Conservation (phyloP, 139 green algal genomes). For the Nannochloris sp. region DNA sequence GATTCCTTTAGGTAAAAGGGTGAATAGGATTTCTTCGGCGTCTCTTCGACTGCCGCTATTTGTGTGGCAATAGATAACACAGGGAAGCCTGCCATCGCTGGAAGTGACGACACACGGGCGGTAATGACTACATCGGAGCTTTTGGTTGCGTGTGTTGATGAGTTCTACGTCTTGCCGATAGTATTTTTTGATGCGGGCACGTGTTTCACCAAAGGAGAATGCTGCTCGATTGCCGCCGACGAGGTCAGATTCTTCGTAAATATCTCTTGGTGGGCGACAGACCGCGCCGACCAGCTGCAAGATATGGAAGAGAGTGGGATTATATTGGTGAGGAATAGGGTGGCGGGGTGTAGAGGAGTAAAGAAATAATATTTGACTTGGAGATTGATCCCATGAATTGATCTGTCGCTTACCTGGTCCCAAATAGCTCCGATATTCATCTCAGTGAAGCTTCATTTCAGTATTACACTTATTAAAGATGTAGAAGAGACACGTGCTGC, state of each 20-base stretch:
- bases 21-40: slow-evolving; percentile 69
- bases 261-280: slow-evolving; percentile 69
- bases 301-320: slow-evolving; percentile 10
- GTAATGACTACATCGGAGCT: slow-evolving; percentile 69
- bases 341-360: no score
- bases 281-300: slow-evolving; percentile 76
- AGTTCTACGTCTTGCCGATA: slow-evolving; percentile 21
- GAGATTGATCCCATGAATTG: no score
- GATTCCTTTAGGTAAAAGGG: slow-evolving; percentile 65
- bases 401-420: not conserved
- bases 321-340: no score
- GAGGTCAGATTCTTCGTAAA: slow-evolving; percentile 46
- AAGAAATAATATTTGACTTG: no score
- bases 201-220: slow-evolving; percentile 34
- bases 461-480: no score
- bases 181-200: slow-evolving; percentile 20
- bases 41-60: slow-evolving; percentile 80
- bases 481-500: no score
- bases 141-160: slow-evolving; percentile 53
- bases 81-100: slow-evolving; percentile 42
- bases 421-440: not conserved
- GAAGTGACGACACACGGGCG: slow-evolving; percentile 33
- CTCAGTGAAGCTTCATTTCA: no score
- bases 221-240: slow-evolving; percentile 34
- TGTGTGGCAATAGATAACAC: slow-evolving; percentile 84